Percentiles rank a stretch among this genome's conserved stretches.
phyloP scores from a whole-genome alignment of 768 basidiomycete genomes.

The Lactarius tabidus region DNA sequence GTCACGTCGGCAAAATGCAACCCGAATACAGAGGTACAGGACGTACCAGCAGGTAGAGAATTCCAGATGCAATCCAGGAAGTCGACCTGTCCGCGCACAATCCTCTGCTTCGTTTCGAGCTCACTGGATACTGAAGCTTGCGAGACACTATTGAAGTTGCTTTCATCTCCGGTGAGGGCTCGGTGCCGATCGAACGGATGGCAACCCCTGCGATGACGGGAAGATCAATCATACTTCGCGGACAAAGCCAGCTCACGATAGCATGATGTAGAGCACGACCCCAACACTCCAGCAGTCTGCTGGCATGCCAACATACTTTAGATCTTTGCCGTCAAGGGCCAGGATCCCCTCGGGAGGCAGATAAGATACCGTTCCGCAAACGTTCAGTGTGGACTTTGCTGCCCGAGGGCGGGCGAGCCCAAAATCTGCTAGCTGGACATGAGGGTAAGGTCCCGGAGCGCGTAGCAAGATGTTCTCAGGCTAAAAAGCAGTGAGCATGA shows the following conservation, averaged over 20 bases:
- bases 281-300: constrained; percentile 89
- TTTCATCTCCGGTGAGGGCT: background rate
- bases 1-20: background rate
- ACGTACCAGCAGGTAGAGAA: constrained; percentile 54
- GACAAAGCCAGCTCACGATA: constrained; percentile 51
- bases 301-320: constrained; percentile 79
- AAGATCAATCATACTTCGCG: background rate
- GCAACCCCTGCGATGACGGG: constrained; percentile 8
- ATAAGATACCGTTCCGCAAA: constrained; percentile 85
- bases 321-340: constrained; percentile 68
- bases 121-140: constrained; percentile 48
- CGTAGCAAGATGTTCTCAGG: constrained; percentile 82
- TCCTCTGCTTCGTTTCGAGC: constrained; percentile 60
- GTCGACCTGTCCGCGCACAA: constrained; percentile 44
- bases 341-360: constrained; percentile 81
- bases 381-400: constrained; percentile 78
- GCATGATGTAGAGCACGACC: constrained; percentile 77
- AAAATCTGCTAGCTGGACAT: constrained; percentile 82
- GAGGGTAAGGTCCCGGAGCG: constrained; percentile 79
- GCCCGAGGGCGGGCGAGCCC: constrained; percentile 77
- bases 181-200: constrained; percentile 21
- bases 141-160: constrained; percentile 29
- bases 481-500: constrained; percentile 34
- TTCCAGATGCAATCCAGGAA: constrained; percentile 56
- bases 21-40: constrained; percentile 4